Percentiles rank a stretch among this genome's conserved stretches.
Evolutionary conservation across 2,329 filamentous ascomycete genomes (phyloP).

Genomic region (Apiospora malaysiana): DNA sequence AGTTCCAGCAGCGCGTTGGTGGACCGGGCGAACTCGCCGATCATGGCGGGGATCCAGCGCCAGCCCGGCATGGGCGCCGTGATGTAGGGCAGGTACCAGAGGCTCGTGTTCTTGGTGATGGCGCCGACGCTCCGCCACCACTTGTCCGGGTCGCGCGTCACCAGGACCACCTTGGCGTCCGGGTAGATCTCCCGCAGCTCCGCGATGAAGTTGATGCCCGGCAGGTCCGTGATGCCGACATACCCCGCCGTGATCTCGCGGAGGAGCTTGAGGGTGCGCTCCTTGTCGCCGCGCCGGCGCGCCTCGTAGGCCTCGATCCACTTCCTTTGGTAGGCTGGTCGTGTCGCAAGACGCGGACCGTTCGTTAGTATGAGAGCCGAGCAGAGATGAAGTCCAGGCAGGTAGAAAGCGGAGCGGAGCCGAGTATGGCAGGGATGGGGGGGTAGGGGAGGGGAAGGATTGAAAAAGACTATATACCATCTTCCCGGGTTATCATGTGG

Average conservation of each 20-base stretch:
- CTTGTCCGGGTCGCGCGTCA: slow-evolving; percentile 24
- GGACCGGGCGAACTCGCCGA: slow-evolving; percentile 23
- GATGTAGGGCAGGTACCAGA: slow-evolving; percentile 26
- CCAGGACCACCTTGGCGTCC: slow-evolving; percentile 7
- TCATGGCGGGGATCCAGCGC: slow-evolving; percentile 29
- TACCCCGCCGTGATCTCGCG: slow-evolving; percentile 31
- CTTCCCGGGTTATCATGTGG: slow-evolving; percentile 42
- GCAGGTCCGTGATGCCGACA: slow-evolving; percentile 30
- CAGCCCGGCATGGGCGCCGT: slow-evolving; percentile 31
- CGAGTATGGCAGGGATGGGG: too few relatives aligned
- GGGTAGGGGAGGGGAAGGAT: background rate
- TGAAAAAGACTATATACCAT: slow-evolving; percentile 33
- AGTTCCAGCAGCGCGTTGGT: background rate
- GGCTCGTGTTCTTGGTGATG: slow-evolving; percentile 25
- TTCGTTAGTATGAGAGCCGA: background rate
- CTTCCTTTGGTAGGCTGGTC: background rate
- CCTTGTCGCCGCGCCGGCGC: slow-evolving; percentile 30
- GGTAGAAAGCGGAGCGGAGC: background rate
- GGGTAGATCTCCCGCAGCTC: slow-evolving; percentile 20
- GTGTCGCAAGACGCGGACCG: too few relatives aligned
- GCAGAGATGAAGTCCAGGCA: slow-evolving; percentile 22
- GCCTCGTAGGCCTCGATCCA: slow-evolving; percentile 32
- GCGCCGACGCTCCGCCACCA: slow-evolving; percentile 32
- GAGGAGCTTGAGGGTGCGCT: slow-evolving; percentile 32
- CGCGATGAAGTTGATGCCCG: slow-evolving; percentile 15